Percentiles rank a stretch among this genome's conserved stretches.
Evolutionary conservation across 2,329 filamentous ascomycete species (phyloP).

Genomic region (Periconia digitata): DNA sequence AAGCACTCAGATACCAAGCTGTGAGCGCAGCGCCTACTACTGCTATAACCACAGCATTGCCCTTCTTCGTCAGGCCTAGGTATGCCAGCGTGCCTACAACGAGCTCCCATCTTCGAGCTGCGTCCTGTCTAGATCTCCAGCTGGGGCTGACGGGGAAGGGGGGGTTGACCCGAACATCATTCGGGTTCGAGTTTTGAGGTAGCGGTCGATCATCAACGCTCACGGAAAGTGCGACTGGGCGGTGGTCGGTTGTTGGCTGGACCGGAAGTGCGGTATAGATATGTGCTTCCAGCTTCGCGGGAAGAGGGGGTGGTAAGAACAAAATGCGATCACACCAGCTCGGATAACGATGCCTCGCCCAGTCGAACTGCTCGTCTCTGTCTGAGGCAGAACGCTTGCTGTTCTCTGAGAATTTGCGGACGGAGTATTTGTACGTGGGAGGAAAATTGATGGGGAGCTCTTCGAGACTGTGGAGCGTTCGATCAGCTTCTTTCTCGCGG

Average conservation of each 20-base stretch:
- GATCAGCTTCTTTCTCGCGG: constrained; percentile 66
- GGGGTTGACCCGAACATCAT: constrained; percentile 46
- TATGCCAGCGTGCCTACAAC: constrained; percentile 61
- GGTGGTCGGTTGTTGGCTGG: constrained; percentile 83
- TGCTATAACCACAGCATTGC: constrained; percentile 43
- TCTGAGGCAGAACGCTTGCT: constrained; percentile 17
- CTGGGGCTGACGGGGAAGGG: constrained; percentile 61
- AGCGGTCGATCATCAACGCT: constrained; percentile 61
- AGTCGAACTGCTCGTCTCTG: constrained; percentile 60
- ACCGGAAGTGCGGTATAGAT: constrained; percentile 76
- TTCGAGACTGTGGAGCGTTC: constrained; percentile 74
- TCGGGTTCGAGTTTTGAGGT: constrained; percentile 24
- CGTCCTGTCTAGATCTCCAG: constrained; percentile 57
- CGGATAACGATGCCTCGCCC: constrained; percentile 79
- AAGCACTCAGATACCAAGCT: constrained; percentile 27
- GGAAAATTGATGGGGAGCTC: constrained; percentile 79
- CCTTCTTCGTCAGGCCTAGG: constrained; percentile 52
- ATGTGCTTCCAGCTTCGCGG: constrained; percentile 53
- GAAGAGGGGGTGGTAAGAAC: constrained; percentile 60
- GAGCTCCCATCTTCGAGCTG: constrained; percentile 61
- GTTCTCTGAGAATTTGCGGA: constrained; percentile 12
- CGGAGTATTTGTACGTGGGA: constrained; percentile 88
- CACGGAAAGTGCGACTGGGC: constrained; percentile 74
- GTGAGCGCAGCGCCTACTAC: constrained; percentile 27
- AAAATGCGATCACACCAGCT: constrained; percentile 93